Evolutionary conservation across 371 early-diverging fungal species (phyloP), one percentile per base, ranked within the genome.

Genomic region (Lichtheimia ramosa): DNA sequence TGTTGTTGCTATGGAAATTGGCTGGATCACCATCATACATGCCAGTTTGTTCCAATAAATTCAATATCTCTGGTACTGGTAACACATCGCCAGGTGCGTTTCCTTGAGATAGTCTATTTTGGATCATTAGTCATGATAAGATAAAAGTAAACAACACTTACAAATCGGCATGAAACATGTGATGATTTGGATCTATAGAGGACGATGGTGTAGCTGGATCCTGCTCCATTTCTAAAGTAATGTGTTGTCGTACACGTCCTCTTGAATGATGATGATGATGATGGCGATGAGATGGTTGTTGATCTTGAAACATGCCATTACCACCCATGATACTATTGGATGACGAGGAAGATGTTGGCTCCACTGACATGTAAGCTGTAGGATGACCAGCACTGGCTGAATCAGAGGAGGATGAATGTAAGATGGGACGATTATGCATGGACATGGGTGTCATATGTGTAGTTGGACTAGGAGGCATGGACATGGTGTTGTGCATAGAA

Each of bases 401-500:
- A 10, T 34, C 34, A 10, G 46, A 21, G 21, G 46, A 46, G 46
- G n/a, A 18, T 46, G 46, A 46, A 46, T n/a, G n/a, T n/a, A 18
- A 10, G 46, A 46, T 46, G 10, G 68, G 56, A 20, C 43, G 56
- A 43, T 55, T 24, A 43, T 55, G 56, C 56, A 55, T 55, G 5
- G 56, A 55, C 56, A 55, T 55, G n/a, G 56, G 43, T 16, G 56
- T 16, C 56, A 55, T 55, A 27, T 55, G 56, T 8, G 59, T 46
- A 49, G 51, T 60, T 8, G 68, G 68, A 25, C 68, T 68, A 3
- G 60, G 56, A 28, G 68, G 68, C 46, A 59, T 58, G 4, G 70
- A 62, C 53, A 59, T 43, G n/a, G 16, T 50, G 56, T 56, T 50
- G 14, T 54, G 54, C 49, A 64, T 58, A 2, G 64, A 49, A 21